phyloP scores from a whole-genome alignment of 352 stramenopile genomes.

The Pythium sukuiense region DNA sequence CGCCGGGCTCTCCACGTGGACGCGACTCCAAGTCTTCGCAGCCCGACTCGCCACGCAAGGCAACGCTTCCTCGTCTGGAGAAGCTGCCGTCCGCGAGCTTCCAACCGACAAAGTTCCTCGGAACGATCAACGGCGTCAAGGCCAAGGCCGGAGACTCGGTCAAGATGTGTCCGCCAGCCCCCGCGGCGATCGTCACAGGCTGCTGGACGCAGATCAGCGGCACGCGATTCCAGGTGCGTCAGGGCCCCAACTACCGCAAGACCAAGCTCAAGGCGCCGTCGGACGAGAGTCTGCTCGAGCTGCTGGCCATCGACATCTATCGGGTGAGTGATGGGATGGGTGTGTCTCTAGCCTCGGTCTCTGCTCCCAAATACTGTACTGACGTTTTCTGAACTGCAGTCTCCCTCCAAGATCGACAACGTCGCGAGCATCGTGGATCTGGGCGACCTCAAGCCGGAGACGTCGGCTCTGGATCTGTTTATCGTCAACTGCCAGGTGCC shows the following conservation, averaged over 20 bases:
- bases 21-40: not conserved
- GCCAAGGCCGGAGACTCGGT: constrained; percentile 56
- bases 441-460: constrained; percentile 34
- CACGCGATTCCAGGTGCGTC: constrained; percentile 78
- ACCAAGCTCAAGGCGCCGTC: constrained; percentile 75
- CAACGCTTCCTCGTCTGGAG: constrained; percentile 20
- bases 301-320: constrained; percentile 77
- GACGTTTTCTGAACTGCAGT: constrained; percentile 34
- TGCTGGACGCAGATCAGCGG: constrained; percentile 70
- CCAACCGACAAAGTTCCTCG: constrained; percentile 16
- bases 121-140: constrained; percentile 32
- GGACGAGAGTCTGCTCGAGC: constrained; percentile 47
- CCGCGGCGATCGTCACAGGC: constrained; percentile 34
- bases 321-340: constrained; percentile 30
- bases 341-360: not conserved
- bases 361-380: not conserved
- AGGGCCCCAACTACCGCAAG: constrained; percentile 79
- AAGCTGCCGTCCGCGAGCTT: constrained; percentile 19
- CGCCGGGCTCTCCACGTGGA: constrained; percentile 7
- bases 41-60: constrained; percentile 19
- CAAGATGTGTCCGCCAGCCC: constrained; percentile 42
- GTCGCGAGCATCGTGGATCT: constrained; percentile 70
- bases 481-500: constrained; percentile 86
- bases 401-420: constrained; percentile 69
- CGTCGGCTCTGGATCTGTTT: constrained; percentile 54